Percentiles rank a stretch among this genome's conserved stretches.
Evolutionary conservation across 2,329 filamentous ascomycete genomes (phyloP).

Genomic region (Didymella sp.): DNA sequence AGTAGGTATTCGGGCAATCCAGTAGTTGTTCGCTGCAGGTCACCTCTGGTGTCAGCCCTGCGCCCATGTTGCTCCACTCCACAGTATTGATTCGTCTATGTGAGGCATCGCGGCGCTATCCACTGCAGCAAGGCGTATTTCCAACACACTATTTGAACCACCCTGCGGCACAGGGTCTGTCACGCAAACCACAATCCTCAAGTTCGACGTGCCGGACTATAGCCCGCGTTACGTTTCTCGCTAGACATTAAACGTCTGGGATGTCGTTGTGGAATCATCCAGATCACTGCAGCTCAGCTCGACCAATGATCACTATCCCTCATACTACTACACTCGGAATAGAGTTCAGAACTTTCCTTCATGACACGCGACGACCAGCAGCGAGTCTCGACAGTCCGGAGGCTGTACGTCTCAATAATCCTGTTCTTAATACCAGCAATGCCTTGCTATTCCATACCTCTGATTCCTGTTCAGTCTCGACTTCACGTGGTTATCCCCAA

Average conservation of each 20-base stretch:
- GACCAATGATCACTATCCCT: conserved; percentile 20
- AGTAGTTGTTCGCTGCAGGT: not conserved
- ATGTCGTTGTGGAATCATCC: conserved; percentile 24
- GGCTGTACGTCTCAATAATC: conserved; percentile 1
- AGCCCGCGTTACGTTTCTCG: conserved; percentile 12
- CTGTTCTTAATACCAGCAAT: conserved; percentile 25
- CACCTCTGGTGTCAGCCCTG: not conserved
- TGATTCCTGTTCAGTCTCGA: conserved; percentile 16
- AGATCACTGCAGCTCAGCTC: conserved; percentile 14
- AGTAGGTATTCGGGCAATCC: not conserved
- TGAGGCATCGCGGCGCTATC: not conserved
- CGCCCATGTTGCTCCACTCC: not conserved
- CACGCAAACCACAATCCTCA: conserved; percentile 9
- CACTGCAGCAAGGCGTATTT: not conserved
- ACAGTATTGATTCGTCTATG: not conserved
- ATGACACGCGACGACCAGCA: conserved; percentile 16
- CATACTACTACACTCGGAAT: conserved; percentile 13
- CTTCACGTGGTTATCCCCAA: conserved; percentile 15
- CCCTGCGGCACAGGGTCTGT: conserved; percentile 17
- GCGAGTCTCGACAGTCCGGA: conserved; percentile 23
- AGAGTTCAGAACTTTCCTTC: conserved; percentile 25
- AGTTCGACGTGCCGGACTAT: conserved; percentile 21
- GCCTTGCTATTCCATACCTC: conserved; percentile 8
- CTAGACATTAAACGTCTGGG: conserved; percentile 35
- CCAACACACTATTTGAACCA: conserved; percentile 5